Evolutionary conservation across 83 land plant genomes (phyloP).

Genomic region (Thuja plicata): DNA sequence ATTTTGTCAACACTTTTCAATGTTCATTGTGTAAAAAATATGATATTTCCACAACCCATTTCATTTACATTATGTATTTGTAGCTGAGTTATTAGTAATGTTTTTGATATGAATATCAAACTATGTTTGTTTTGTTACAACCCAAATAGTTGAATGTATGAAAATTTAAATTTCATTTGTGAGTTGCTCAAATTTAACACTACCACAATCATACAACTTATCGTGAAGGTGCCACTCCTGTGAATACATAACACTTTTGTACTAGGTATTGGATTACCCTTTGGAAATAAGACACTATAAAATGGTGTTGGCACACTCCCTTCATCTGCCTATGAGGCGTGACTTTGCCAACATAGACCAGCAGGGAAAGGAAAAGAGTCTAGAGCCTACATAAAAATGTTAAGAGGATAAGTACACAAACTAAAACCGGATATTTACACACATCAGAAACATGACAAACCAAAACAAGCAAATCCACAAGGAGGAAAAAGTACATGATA

Average conservation of each 20-base stretch:
- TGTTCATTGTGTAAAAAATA: no score
- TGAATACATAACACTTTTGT: conserved; percentile 70
- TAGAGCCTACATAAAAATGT: conserved; percentile 47
- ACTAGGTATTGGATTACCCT: conserved; percentile 83
- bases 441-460: background rate
- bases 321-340: conserved; percentile 35
- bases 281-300: conserved; percentile 60
- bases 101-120: no score
- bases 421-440: background rate
- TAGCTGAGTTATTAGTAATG: no score
- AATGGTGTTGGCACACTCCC: conserved; percentile 32
- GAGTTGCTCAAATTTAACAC: no score
- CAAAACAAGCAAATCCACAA: background rate
- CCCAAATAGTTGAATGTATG: no score
- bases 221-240: conserved; percentile 56
- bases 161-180: no score
- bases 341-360: conserved; percentile 66
- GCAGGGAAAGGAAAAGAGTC: conserved; percentile 81
- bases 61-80: no score
- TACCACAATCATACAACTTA: no score
- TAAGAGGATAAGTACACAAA: background rate
- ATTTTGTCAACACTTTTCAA: no score
- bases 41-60: no score
- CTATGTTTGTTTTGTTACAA: no score
- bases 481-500: background rate